phyloP scores from a whole-genome alignment of 768 basidiomycete genomes.

The Rhizopogon salebrosus region DNA sequence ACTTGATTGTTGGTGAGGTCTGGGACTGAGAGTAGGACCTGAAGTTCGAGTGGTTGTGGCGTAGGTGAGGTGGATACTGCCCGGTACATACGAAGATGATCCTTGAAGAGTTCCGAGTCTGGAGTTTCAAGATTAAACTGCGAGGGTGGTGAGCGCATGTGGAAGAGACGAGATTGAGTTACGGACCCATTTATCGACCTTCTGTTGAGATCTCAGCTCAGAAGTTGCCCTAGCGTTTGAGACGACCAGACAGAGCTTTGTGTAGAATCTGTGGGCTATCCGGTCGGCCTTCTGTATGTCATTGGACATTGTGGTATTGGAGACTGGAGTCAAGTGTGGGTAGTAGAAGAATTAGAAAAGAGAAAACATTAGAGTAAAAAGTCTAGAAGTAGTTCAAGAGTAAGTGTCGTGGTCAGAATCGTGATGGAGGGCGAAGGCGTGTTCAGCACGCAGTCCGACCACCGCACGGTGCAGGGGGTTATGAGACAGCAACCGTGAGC shows the following conservation, averaged over 20 bases:
- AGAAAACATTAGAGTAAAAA: constrained; percentile 25
- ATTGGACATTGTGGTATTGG: constrained; percentile 35
- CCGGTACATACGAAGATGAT: constrained; percentile 54
- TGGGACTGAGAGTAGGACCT: constrained; percentile 67
- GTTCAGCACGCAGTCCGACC: constrained; percentile 2
- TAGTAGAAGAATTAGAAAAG: constrained; percentile 26
- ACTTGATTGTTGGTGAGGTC: constrained; percentile 67
- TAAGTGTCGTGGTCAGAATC: background rate
- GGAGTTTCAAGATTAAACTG: constrained; percentile 83
- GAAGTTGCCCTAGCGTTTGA: constrained; percentile 66
- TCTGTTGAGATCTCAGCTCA: constrained; percentile 38
- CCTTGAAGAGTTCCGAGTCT: constrained; percentile 63
- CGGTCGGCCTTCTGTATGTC: constrained; percentile 72
- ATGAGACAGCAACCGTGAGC: constrained; percentile 1
- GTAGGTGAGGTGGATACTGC: constrained; percentile 41
- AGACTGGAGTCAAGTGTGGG: constrained; percentile 9
- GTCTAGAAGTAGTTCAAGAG: constrained; percentile 13
- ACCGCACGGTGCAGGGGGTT: background rate
- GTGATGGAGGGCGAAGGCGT: background rate
- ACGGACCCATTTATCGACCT: constrained; percentile 81
- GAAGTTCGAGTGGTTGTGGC: constrained; percentile 52
- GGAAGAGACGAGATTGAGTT: background rate
- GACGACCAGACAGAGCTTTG: constrained; percentile 74
- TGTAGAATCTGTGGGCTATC: constrained; percentile 79
- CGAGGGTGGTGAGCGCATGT: background rate